Evolutionary conservation across 78 protist species (phyloP).

Genomic region (Dictyostelium firmibasis): DNA sequence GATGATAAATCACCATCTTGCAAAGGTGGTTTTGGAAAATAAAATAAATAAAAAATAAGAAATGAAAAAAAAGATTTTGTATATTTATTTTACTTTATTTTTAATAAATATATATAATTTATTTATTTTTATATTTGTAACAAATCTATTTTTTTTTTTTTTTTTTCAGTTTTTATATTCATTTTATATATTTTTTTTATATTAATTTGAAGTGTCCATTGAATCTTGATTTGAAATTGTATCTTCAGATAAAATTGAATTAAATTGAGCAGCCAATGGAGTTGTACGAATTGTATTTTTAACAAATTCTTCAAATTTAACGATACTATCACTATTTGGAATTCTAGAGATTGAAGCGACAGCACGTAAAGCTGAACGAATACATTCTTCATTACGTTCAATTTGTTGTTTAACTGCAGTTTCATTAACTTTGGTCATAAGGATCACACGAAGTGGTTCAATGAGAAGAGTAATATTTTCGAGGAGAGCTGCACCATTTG

Average conservation of each 20-base stretch:
- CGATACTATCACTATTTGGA: slow-evolving; percentile 73
- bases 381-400: slow-evolving; percentile 90
- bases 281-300: slow-evolving; percentile 39
- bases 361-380: slow-evolving; percentile 85
- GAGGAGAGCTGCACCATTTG: slow-evolving; percentile 73
- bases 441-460: slow-evolving; percentile 74
- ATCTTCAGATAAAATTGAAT: slow-evolving; percentile 20
- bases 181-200: no score
- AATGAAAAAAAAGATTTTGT: not conserved
- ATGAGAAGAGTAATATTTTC: slow-evolving; percentile 73
- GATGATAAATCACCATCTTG: slow-evolving; percentile 2
- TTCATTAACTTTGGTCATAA: slow-evolving; percentile 68
- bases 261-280: slow-evolving; percentile 15
- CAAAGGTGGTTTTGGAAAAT: slow-evolving; percentile 23
- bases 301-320: slow-evolving; percentile 83
- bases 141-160: not conserved
- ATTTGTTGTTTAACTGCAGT: slow-evolving; percentile 90
- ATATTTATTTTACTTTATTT: not conserved
- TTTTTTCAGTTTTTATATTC: not conserved
- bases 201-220: slow-evolving; percentile 11
- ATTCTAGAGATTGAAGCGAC: slow-evolving; percentile 78
- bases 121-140: not conserved
- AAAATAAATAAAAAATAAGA: not conserved
- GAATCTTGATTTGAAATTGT: not conserved
- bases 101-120: not conserved